These are phyloP conservation scores for Fagopyrum homotropicum DNA, from an alignment of 148 eudicot genomes.

Conservation along the genomic window DNA sequence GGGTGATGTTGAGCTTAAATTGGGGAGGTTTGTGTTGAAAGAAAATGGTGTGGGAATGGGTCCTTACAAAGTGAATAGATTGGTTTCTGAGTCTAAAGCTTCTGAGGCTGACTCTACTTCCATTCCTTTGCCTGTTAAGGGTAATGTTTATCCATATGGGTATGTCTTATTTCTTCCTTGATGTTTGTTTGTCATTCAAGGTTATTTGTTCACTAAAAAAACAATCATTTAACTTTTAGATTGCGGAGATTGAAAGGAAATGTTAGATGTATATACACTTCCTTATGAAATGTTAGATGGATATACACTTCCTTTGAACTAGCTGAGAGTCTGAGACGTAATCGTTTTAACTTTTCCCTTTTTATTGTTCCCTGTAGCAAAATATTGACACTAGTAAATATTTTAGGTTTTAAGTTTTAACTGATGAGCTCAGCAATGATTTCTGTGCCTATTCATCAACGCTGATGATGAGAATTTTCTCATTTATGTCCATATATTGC, in stretches of 20 bases:
- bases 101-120: slow-evolving; percentile 19
- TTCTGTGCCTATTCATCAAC: not conserved
- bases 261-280: not conserved
- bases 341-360: not conserved
- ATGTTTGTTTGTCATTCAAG: not conserved
- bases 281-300: not conserved
- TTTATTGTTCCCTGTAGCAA: not conserved
- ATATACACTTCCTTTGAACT: not conserved
- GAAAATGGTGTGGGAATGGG: slow-evolving; percentile 7
- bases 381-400: not conserved
- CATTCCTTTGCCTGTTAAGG: slow-evolving; percentile 31
- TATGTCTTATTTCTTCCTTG: slow-evolving; percentile 16
- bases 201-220: too few species aligned
- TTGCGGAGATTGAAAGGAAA: too few species aligned
- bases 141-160: slow-evolving; percentile 43
- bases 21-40: slow-evolving; percentile 32
- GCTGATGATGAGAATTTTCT: not conserved
- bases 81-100: slow-evolving; percentile 10
- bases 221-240: too few species aligned
- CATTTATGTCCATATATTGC: not conserved
- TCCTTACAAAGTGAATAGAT: not conserved
- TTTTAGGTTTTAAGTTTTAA: not conserved
- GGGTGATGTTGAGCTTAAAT: slow-evolving; percentile 30
- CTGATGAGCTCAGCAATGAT: not conserved
- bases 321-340: not conserved